A percentile compares a stretch with the other conserved stretches of the same genome.
Conservation (phyloP, 2,329 filamentous ascomycete species). For the Colletotrichum tabaci region DNA sequence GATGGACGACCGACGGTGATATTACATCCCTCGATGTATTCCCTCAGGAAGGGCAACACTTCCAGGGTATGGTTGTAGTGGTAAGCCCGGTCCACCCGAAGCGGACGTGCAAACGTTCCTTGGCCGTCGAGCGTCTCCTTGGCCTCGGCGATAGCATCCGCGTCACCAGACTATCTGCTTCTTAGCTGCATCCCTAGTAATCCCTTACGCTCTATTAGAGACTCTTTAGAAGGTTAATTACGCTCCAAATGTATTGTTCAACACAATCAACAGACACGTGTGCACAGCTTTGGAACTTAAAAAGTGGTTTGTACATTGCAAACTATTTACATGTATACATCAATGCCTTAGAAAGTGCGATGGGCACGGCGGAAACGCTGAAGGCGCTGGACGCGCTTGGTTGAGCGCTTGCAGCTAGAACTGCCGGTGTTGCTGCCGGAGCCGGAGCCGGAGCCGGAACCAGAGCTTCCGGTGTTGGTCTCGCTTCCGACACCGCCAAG, state of each 20-base stretch:
- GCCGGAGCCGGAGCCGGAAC: conserved; percentile 45
- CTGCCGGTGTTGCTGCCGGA: background rate
- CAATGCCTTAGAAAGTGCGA: conserved; percentile 4
- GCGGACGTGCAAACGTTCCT: background rate
- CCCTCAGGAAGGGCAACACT: background rate
- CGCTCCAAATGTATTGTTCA: too few relatives aligned
- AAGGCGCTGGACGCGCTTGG: conserved; percentile 63
- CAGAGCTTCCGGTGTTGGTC: conserved; percentile 45
- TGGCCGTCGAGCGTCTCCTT: background rate
- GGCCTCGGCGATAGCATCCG: background rate
- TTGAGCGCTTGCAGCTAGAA: conserved; percentile 31
- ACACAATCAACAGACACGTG: too few relatives aligned
- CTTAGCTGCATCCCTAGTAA: too few relatives aligned
- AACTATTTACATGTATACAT: too few relatives aligned
- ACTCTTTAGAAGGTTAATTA: too few relatives aligned
- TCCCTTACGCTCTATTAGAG: too few relatives aligned
- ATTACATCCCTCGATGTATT: too few relatives aligned
- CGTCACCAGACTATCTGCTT: background rate
- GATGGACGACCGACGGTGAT: too few relatives aligned
- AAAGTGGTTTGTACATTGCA: too few relatives aligned
- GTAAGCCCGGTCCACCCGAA: background rate
- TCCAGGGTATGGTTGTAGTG: background rate
- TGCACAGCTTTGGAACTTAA: too few relatives aligned
- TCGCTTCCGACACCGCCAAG: conserved; percentile 26
- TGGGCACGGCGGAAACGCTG: conserved; percentile 44